Percentiles rank a stretch among this genome's conserved stretches.
Evolutionary conservation across 441 rosid species (phyloP).

Genomic region (Populus hybrid): DNA sequence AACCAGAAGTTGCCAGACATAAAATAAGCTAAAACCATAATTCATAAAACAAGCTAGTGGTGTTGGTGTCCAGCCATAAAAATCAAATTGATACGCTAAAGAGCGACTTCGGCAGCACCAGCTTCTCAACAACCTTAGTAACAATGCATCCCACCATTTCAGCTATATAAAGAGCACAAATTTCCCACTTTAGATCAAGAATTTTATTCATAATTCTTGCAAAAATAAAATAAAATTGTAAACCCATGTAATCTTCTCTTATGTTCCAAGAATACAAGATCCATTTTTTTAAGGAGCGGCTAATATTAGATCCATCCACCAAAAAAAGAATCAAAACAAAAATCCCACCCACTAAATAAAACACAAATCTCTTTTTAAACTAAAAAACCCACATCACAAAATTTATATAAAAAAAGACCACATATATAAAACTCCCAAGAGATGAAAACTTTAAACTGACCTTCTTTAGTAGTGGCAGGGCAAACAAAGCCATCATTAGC

Average conservation of each 20-base stretch:
- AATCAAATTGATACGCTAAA: not conserved
- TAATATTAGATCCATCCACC: not conserved
- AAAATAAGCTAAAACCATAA: not conserved
- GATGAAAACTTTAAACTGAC: slow-evolving; percentile 24
- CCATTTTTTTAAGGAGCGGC: not conserved
- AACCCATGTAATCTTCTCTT: not conserved
- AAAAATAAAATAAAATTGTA: too few species aligned
- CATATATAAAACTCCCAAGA: not conserved
- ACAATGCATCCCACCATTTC: not conserved
- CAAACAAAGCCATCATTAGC: slow-evolving; percentile 79
- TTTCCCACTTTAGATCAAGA: slow-evolving; percentile 5
- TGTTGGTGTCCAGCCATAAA: not conserved
- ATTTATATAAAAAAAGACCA: not conserved
- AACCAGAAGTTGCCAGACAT: not conserved
- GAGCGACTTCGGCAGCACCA: too few species aligned
- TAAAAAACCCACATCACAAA: not conserved
- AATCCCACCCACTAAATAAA: not conserved
- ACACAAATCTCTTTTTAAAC: not conserved
- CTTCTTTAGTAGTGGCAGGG: slow-evolving; percentile 43
- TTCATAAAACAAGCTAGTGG: not conserved
- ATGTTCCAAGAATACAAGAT: not conserved
- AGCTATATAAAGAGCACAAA: not conserved
- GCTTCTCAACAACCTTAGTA: not conserved
- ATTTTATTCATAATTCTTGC: not conserved
- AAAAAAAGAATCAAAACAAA: not conserved